Evolutionary conservation across 2,329 filamentous ascomycete genomes (phyloP).

Genomic region (Penicillium oxalicum): DNA sequence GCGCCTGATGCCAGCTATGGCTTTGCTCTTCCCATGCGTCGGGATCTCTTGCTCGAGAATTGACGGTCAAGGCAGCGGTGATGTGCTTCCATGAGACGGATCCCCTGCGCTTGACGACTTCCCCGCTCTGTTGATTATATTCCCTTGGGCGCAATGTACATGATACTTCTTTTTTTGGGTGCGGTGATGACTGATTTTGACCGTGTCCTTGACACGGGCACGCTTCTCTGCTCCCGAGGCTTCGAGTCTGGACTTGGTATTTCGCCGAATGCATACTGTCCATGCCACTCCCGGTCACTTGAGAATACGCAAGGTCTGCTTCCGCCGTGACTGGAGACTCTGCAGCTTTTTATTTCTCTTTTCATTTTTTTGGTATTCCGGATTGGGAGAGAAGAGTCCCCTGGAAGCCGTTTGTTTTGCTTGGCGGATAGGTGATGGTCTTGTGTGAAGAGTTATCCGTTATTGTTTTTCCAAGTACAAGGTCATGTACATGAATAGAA

Average conservation of each 20-base stretch:
- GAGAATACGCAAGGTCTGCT: neutral
- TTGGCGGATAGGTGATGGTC: neutral
- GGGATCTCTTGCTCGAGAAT: neutral
- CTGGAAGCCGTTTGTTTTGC: neutral
- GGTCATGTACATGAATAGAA: conserved; percentile 2
- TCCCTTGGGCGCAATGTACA: conserved; percentile 15
- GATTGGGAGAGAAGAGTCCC: too few species aligned
- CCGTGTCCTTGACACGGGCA: neutral
- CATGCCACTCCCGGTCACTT: too few species aligned
- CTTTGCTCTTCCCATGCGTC: neutral
- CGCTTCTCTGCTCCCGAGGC: neutral
- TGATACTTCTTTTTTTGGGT: conserved; percentile 7
- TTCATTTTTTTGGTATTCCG: too few species aligned
- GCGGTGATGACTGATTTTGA: neutral
- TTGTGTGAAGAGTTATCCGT: neutral
- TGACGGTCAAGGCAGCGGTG: neutral
- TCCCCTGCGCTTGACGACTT: conserved; percentile 20
- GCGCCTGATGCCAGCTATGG: too few species aligned
- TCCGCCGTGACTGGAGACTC: neutral
- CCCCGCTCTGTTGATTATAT: conserved; percentile 15
- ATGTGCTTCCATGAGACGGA: neutral
- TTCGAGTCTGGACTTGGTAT: neutral
- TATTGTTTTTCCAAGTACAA: neutral
- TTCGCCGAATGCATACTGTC: neutral
- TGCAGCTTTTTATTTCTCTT: too few species aligned